These are phyloP conservation scores for Crithidia sp. DNA, from an alignment of 208 protist species.

Conservation along the genomic window DNA sequence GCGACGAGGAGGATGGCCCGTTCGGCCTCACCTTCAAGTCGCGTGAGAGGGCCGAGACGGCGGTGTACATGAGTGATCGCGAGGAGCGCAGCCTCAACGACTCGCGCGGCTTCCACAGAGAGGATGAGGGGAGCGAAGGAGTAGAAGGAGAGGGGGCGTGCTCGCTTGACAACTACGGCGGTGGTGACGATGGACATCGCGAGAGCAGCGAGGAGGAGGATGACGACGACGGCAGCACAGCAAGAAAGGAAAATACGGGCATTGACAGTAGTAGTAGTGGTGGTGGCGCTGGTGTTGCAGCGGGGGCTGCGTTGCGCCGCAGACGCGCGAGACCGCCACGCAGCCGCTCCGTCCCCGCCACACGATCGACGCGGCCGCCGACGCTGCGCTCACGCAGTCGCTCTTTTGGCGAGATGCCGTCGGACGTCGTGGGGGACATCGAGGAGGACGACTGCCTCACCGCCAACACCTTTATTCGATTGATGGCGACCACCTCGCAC, in stretches of 20 bases:
- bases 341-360: constrained; percentile 29
- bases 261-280: too few relatives aligned
- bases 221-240: not conserved
- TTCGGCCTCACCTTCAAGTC: not conserved
- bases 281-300: not conserved
- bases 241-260: too few relatives aligned
- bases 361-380: constrained; percentile 28
- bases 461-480: constrained; percentile 52
- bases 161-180: not conserved
- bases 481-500: constrained; percentile 78
- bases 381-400: constrained; percentile 27
- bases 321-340: constrained; percentile 7
- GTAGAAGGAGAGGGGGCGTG: not conserved
- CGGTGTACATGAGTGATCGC: constrained; percentile 3
- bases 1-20: not conserved
- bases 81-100: constrained; percentile 4
- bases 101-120: not conserved
- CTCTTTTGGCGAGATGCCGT: constrained; percentile 46
- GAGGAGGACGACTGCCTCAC: constrained; percentile 71
- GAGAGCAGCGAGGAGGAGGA: not conserved
- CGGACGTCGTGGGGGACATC: constrained; percentile 35
- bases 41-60: constrained; percentile 11
- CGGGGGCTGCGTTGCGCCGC: not conserved
- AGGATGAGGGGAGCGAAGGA: not conserved
- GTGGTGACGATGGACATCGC: not conserved